phyloP scores from a whole-genome alignment of 2,329 filamentous ascomycete genomes.

The Fusarium nelsonii region DNA sequence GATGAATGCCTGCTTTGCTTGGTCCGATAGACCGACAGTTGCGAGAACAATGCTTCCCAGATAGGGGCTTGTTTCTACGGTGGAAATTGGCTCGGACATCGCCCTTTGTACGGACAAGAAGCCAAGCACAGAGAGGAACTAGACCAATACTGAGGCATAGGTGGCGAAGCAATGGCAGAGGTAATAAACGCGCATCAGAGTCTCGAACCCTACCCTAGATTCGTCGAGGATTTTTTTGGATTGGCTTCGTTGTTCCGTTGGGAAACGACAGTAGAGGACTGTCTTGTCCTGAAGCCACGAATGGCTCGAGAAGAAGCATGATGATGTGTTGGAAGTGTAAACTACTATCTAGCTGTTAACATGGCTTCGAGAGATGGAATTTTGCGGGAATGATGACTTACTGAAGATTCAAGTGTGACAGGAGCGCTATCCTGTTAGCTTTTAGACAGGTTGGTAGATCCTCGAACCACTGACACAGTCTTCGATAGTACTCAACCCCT shows the following conservation, averaged over 20 bases:
- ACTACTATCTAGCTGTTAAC: too few species aligned
- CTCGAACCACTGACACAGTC: too few species aligned
- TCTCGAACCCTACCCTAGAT: not conserved
- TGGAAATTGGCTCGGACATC: not conserved
- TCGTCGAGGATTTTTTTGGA: not conserved
- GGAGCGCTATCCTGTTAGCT: too few species aligned
- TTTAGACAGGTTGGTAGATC: too few species aligned
- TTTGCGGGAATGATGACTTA: too few species aligned
- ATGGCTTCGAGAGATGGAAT: too few species aligned
- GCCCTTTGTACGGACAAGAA: not conserved
- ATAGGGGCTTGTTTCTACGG: not conserved
- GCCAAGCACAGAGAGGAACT: not conserved
- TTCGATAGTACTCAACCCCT: too few species aligned
- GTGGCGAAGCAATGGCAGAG: not conserved
- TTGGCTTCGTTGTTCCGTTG: not conserved
- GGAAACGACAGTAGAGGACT: too few species aligned
- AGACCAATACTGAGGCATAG: not conserved
- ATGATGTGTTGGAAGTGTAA: not conserved
- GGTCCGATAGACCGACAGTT: not conserved
- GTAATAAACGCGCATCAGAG: not conserved
- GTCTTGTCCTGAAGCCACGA: accelerated
- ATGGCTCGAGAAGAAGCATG: not conserved
- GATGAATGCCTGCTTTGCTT: not conserved
- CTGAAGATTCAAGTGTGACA: too few species aligned
- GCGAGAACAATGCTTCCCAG: not conserved